Evolutionary conservation across 148 eudicot species (phyloP).

Genomic region (Camellia granthamiana): DNA sequence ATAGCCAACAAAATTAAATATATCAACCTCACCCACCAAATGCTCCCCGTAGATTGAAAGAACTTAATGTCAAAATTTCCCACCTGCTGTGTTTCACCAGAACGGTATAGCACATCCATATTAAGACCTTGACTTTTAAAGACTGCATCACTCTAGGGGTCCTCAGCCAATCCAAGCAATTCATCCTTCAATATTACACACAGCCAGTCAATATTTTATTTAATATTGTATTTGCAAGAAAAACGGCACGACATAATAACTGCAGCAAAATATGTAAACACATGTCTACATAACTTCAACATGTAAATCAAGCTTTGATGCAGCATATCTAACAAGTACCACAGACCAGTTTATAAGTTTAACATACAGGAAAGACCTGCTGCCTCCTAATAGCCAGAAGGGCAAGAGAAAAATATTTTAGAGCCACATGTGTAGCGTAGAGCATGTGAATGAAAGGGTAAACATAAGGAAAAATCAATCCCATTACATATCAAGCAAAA

Average conservation of each 20-base stretch:
- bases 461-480: too few species aligned
- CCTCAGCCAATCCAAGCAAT: conserved; percentile 79
- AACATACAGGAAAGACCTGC: too few species aligned
- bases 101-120: conserved; percentile 76
- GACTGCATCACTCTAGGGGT: conserved; percentile 41
- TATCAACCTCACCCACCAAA: too few species aligned
- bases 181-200: conserved; percentile 60
- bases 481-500: too few species aligned
- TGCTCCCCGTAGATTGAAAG: not conserved
- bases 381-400: too few species aligned
- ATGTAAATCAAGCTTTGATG: not conserved
- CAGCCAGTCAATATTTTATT: not conserved
- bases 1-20: not conserved
- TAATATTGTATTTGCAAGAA: not conserved
- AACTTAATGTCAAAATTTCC: not conserved
- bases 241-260: not conserved
- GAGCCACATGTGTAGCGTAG: too few species aligned
- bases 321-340: not conserved
- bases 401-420: too few species aligned
- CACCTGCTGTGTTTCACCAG: conserved; percentile 91
- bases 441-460: too few species aligned
- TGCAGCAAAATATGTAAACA: not conserved
- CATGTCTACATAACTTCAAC: not conserved
- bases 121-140: conserved; percentile 62
- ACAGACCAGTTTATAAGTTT: not conserved